Evolutionary conservation across 2,329 filamentous ascomycete genomes (phyloP), one percentile per base, ranked within the genome.

Genomic region (Aspergillus latus): DNA sequence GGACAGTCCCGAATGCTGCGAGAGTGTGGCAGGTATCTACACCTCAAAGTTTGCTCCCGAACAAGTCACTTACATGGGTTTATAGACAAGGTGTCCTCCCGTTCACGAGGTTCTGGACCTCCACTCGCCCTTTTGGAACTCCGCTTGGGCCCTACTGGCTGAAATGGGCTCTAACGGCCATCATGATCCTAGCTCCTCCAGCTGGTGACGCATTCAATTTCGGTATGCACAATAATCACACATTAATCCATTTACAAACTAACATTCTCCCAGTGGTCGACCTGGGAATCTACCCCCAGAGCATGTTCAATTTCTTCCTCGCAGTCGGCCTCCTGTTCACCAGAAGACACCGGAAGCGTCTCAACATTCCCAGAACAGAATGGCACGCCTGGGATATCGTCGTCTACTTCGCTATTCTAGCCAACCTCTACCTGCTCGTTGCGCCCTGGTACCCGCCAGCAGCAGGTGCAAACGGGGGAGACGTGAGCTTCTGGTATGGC

Each of bases 401-500:
- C 0, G 69, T 89, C 1, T 64, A 81, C 6, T 88, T 90, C 69
- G 84, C 80, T 48, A 79, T 87, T 45, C 66, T 84, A 0, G 73
- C 84, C 0, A 82, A 88, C 50, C 54, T 85, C 0, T 89, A 84
- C 57, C 73, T 89, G 43, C 72, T 90, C 2, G 78, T 85, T 13
- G 88, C 88, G 79, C 87, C 88, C 0, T 90, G 87, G 88, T 87
- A 85, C 61, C 88, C 87, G 1, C 88, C 88, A 0, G 75, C 77
- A 0, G 80, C 76, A 0, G 87, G 87, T 0, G 74, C 75, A 0
- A 80, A 81, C 34, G 83, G 81, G 0, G 87, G 86, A 0, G 83
- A 87, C 54, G 87, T 89, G 1, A 87, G 82, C 52, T 90, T 91
- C 70, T 90, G 84, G 83, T 91, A 90, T 60, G 87, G 80, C 1